Conservation (phyloP, 495 filamentous ascomycete genomes). For the Penicillium egyptiacum region DNA sequence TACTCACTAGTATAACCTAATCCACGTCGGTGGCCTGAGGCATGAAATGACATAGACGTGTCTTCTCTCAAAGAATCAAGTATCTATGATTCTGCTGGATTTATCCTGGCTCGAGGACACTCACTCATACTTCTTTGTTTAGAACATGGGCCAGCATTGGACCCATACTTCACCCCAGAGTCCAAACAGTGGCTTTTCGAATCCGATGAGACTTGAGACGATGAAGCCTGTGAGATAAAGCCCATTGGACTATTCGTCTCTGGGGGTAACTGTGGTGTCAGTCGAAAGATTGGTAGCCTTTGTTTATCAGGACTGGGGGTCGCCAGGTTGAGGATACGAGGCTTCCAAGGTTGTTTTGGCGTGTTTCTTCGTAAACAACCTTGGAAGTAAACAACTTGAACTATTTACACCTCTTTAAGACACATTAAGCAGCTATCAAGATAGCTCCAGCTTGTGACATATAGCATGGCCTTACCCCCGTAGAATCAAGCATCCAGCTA, state of each 20-base stretch:
- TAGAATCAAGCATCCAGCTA: not conserved
- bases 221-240: not conserved
- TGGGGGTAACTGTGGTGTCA: no score
- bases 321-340: not conserved
- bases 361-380: slow-evolving; percentile 8
- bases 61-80: not conserved
- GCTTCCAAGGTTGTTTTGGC: slow-evolving; percentile 5
- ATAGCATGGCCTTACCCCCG: not conserved
- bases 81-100: not conserved
- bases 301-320: not conserved
- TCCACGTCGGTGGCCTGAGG: slow-evolving; percentile 10
- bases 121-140: not conserved
- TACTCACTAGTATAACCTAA: slow-evolving; percentile 21
- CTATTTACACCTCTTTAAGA: not conserved
- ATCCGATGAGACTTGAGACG: not conserved
- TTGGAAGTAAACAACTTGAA: not conserved
- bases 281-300: not conserved
- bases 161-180: not conserved
- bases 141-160: not conserved
- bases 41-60: not conserved
- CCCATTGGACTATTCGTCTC: not conserved
- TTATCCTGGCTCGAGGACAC: not conserved
- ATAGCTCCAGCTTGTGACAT: not conserved
- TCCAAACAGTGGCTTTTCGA: not conserved
- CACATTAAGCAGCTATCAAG: not conserved